Evolutionary conservation across 139 green algal species (phyloP).

Genomic region (Tetraselmis striata): DNA sequence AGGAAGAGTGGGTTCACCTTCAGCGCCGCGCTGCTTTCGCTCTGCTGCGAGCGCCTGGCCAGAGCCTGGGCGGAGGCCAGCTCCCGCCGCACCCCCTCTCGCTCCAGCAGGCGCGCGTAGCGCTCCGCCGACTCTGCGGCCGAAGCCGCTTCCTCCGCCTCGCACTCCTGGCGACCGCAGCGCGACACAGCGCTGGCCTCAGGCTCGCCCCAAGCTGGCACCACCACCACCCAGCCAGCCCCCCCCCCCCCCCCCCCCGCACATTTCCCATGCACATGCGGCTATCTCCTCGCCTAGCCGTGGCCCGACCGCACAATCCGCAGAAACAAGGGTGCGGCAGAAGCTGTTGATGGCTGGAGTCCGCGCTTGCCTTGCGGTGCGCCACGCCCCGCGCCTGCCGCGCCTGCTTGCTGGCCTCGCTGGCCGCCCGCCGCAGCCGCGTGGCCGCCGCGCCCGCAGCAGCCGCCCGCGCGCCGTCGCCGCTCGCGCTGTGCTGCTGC

Average conservation of each 20-base stretch:
- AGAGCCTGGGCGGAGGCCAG: not conserved
- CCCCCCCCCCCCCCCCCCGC: too few relatives aligned
- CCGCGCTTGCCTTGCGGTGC: not conserved
- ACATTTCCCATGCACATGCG: too few relatives aligned
- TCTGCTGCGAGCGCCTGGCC: not conserved
- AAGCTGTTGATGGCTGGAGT: too few relatives aligned
- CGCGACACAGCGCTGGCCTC: too few relatives aligned
- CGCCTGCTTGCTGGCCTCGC: not conserved
- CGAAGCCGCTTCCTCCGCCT: not conserved
- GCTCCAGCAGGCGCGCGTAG: not conserved
- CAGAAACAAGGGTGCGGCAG: too few relatives aligned
- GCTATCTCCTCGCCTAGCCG: too few relatives aligned
- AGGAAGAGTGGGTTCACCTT: too few relatives aligned
- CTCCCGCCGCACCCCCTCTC: not conserved
- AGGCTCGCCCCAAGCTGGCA: too few relatives aligned
- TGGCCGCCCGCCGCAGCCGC: not conserved
- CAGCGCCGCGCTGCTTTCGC: not conserved
- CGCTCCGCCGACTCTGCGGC: not conserved
- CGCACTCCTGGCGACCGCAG: too few relatives aligned
- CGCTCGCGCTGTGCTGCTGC: not conserved
- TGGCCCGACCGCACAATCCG: too few relatives aligned
- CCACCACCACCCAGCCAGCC: too few relatives aligned
- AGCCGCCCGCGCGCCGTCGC: not conserved
- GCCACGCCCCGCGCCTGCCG: not conserved
- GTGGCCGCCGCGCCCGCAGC: not conserved